These are phyloP conservation scores for Cephalotrichum gorgonifer DNA, from an alignment of 2,329 filamentous ascomycete species.

Conservation along the genomic window DNA sequence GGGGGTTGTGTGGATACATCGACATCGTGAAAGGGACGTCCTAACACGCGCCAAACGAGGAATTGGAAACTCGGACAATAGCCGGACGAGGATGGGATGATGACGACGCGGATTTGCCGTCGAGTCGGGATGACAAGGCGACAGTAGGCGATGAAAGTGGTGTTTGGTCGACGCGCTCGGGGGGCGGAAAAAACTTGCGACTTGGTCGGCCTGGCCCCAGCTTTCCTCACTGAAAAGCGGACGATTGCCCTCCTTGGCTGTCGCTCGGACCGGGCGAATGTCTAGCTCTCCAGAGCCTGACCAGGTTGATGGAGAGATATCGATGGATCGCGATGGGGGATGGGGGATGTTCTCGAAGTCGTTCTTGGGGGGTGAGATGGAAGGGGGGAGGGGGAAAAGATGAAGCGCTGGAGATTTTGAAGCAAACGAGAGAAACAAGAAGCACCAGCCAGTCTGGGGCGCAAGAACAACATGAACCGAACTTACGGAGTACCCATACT, in stretches of 20 bases:
- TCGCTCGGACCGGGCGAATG: background rate
- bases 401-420: background rate
- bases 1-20: conserved; percentile 11
- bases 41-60: conserved; percentile 1
- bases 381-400: conserved; percentile 1
- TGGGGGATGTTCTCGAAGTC: background rate
- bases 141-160: too few species aligned
- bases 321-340: background rate
- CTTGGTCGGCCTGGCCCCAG: background rate
- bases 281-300: background rate
- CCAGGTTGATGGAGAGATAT: background rate
- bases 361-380: background rate
- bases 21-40: conserved; percentile 7
- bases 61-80: too few species aligned
- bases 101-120: background rate
- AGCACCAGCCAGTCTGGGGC: background rate
- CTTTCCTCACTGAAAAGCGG: background rate
- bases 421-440: conserved; percentile 3
- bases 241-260: background rate
- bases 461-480: background rate
- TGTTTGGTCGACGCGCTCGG: too few species aligned
- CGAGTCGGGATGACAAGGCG: background rate
- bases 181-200: background rate
- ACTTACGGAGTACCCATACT: background rate
- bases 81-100: background rate